These are phyloP conservation scores for Coelastrella sp. DNA, from an alignment of 139 green algal species.

Conservation along the genomic window DNA sequence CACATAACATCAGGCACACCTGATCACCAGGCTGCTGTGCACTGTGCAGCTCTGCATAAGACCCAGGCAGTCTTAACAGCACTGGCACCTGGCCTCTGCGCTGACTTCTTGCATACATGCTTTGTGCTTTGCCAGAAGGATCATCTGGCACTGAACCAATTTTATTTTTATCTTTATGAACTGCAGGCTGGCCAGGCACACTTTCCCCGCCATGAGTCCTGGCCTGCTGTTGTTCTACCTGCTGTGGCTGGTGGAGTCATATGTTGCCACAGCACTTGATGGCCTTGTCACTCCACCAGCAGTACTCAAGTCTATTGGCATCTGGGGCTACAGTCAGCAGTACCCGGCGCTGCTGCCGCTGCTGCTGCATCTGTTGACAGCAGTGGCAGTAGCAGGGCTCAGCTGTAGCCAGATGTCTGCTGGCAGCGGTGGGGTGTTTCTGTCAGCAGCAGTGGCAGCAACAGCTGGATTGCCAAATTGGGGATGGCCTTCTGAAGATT, in stretches of 20 bases:
- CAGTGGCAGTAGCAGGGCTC: conserved; percentile 23
- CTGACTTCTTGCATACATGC: too few relatives aligned
- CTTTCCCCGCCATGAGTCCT: conserved; percentile 1
- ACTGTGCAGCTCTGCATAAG: too few relatives aligned
- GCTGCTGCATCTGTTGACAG: conserved; percentile 43
- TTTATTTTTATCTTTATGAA: too few relatives aligned
- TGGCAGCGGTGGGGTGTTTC: background rate
- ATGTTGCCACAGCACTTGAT: conserved; percentile 28
- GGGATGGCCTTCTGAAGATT: background rate
- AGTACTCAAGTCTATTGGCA: conserved; percentile 26
- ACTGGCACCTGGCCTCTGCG: too few relatives aligned
- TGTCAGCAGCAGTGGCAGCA: background rate
- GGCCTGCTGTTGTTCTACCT: conserved; percentile 1
- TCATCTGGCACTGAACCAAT: too few relatives aligned
- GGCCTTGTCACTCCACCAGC: background rate
- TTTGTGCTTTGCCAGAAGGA: too few relatives aligned
- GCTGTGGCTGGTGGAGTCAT: conserved; percentile 14
- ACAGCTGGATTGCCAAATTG: background rate
- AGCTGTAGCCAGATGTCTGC: background rate
- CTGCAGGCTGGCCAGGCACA: background rate
- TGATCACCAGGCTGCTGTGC: too few relatives aligned
- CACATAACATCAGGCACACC: too few relatives aligned
- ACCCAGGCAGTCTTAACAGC: too few relatives aligned
- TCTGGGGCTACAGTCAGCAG: conserved; percentile 30
- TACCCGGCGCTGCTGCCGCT: conserved; percentile 18